Evolutionary conservation across 768 basidiomycete species (phyloP).

Genomic region (Lentinula guzmanii): DNA sequence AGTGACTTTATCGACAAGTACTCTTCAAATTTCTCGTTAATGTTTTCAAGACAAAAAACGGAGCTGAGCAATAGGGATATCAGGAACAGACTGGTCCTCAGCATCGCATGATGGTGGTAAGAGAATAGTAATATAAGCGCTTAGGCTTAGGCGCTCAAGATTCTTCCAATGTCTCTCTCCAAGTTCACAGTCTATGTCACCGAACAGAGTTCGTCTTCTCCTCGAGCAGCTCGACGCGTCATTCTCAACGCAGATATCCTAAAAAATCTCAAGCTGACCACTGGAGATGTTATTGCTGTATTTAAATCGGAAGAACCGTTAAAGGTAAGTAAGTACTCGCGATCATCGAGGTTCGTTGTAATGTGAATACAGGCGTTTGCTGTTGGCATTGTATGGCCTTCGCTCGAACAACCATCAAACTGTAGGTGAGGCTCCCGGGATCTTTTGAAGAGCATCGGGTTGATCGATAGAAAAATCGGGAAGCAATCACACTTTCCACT

Average conservation of each 20-base stretch:
- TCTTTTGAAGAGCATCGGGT: background rate
- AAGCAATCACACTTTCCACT: conserved; percentile 51
- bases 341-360: background rate
- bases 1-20: conserved; percentile 44
- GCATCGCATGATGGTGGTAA: background rate
- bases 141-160: background rate
- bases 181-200: conserved; percentile 4
- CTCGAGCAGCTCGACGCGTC: conserved; percentile 58
- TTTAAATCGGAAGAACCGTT: conserved; percentile 14
- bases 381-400: conserved; percentile 76
- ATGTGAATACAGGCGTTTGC: conserved; percentile 43
- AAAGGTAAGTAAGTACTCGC: background rate
- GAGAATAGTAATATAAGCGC: background rate
- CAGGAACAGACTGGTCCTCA: background rate
- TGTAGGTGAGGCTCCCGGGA: conserved; percentile 30
- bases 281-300: conserved; percentile 66
- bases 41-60: background rate
- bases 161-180: background rate
- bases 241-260: conserved; percentile 56
- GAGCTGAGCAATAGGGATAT: background rate
- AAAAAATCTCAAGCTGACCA: conserved; percentile 53
- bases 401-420: conserved; percentile 49
- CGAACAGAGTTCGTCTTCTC: conserved; percentile 15
- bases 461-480: background rate
- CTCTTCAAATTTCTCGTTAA: conserved; percentile 44